Conservation (phyloP, 1,284 basidiomycete genomes). For the Tausonia pullulans region DNA sequence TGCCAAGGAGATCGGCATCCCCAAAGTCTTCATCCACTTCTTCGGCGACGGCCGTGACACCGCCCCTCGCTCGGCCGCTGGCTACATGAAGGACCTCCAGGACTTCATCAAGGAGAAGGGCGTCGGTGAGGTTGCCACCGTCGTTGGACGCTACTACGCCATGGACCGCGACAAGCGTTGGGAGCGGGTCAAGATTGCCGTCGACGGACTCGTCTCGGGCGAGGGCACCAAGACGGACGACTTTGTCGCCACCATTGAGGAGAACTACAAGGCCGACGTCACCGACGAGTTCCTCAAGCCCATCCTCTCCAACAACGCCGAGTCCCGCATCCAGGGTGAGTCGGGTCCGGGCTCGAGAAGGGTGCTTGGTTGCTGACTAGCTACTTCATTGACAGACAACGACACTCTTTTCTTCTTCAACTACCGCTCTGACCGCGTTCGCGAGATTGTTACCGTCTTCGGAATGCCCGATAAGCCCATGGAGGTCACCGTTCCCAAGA, state of each 20-base stretch:
- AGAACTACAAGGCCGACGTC: slow-evolving; percentile 63
- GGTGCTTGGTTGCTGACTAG: no score
- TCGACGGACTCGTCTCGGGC: slow-evolving; percentile 68
- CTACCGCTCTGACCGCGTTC: slow-evolving; percentile 87
- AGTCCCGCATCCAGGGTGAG: slow-evolving; percentile 66
- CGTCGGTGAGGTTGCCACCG: slow-evolving; percentile 51
- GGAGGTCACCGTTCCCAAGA: slow-evolving; percentile 67
- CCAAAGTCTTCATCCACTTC: slow-evolving; percentile 78
- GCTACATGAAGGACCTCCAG: slow-evolving; percentile 61
- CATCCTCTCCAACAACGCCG: slow-evolving; percentile 67
- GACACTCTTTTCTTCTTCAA: slow-evolving; percentile 91
- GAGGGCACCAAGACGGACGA: slow-evolving; percentile 54
- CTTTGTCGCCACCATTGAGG: slow-evolving; percentile 54
- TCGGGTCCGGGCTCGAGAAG: not conserved
- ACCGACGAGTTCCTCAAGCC: slow-evolving; percentile 92
- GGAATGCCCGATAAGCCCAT: slow-evolving; percentile 71
- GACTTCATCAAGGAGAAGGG: slow-evolving; percentile 65
- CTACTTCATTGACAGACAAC: slow-evolving; percentile 29
- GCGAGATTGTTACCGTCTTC: slow-evolving; percentile 69
- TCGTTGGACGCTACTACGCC: slow-evolving; percentile 80
- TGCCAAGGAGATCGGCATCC: slow-evolving; percentile 69
- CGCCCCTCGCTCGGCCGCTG: slow-evolving; percentile 62
- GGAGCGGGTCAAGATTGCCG: slow-evolving; percentile 78
- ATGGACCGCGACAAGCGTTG: slow-evolving; percentile 94
- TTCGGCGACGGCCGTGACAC: slow-evolving; percentile 85